Conservation (phyloP, 2,329 filamentous ascomycete species). For the Rhinocladiella similis region DNA sequence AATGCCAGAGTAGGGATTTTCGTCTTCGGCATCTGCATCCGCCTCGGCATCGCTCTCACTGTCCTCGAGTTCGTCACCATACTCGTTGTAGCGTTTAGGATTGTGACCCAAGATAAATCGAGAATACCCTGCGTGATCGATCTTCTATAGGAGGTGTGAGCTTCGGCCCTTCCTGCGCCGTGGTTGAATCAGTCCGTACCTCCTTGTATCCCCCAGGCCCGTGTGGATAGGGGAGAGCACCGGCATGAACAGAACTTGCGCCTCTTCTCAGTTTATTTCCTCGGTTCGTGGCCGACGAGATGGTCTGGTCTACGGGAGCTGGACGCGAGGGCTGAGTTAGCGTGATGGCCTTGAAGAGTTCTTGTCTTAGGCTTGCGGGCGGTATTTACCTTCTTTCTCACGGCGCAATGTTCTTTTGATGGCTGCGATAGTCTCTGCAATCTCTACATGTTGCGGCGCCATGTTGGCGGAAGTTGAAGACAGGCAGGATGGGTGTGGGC, state of each 20-base stretch:
- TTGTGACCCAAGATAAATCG: constrained; percentile 61
- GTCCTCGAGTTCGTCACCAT: constrained; percentile 62
- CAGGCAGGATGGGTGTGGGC: background rate
- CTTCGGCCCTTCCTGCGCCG: background rate
- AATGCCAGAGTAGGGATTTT: constrained; percentile 62
- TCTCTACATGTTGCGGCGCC: constrained; percentile 33
- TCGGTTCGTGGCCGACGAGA: constrained; percentile 57
- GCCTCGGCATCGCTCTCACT: constrained; percentile 59
- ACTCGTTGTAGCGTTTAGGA: constrained; percentile 61
- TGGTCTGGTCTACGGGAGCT: constrained; percentile 49
- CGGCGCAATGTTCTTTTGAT: constrained; percentile 55
- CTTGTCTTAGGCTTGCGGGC: background rate
- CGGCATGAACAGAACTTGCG: constrained; percentile 57
- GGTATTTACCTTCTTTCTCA: constrained; percentile 44
- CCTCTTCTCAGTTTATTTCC: constrained; percentile 63
- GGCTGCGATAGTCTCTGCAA: constrained; percentile 55
- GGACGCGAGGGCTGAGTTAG: constrained; percentile 1
- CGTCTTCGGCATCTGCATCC: constrained; percentile 58
- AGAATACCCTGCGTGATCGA: constrained; percentile 63
- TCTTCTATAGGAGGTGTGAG: constrained; percentile 44
- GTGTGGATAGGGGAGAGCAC: constrained; percentile 52
- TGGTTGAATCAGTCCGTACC: constrained; percentile 38
- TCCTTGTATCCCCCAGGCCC: constrained; percentile 57
- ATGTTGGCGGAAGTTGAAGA: constrained; percentile 10
- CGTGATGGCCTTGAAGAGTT: constrained; percentile 4